Base-by-base conservation (phyloP, 495 filamentous ascomycete genomes). In the Pseudotulostoma volvatum region DNA sequence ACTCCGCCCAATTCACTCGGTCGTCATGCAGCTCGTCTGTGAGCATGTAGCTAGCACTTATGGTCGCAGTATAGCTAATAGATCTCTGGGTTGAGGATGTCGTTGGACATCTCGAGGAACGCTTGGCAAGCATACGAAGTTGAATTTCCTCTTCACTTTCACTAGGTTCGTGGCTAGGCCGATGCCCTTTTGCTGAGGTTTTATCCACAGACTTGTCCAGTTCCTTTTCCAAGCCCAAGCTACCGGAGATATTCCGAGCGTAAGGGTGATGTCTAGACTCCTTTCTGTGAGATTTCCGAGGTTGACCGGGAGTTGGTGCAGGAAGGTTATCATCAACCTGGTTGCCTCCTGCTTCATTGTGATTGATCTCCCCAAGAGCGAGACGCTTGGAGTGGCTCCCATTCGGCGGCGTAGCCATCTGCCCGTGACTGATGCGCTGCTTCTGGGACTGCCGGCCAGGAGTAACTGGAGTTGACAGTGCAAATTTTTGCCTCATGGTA, bases 241-340 rank as follows among this genome's bases (percentile, higher is more conserved):
- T 49, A 7, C 63, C 63, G 16, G 68, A 66, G 9, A 55, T 44
- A 2, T 60, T 66, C 7, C 67, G 63, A 9, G 70, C 45, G 34
- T 72, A 73, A 15, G 68, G 68, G 39, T 72, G 68, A 42, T 70
- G 68, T 9, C 69, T 60, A 17, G 64, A 63, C 37, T 75, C 76
- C 44, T 71, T 66, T 45, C 74, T 64, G 48, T 77, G 77, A 0
- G 76, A 80, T 66, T 99, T 99, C 31, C 90, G 73, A 32, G 90
- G 90, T 52, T 99, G 90, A 11, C 90, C 90, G 0, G 90, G 90
- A 4, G 92, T 99, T 7, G 90, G 90, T 0, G 87, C 90, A 2
- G 90, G 90, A 4, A 99, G 70, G 46, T 86, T 82, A 41, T 92
- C 84, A 36, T 85, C 83, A 14, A 66, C 61, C 33, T 72, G 66